These are phyloP conservation scores for Hypoxylon sp. DNA, from an alignment of 2,329 filamentous ascomycete genomes.

Conservation along the genomic window DNA sequence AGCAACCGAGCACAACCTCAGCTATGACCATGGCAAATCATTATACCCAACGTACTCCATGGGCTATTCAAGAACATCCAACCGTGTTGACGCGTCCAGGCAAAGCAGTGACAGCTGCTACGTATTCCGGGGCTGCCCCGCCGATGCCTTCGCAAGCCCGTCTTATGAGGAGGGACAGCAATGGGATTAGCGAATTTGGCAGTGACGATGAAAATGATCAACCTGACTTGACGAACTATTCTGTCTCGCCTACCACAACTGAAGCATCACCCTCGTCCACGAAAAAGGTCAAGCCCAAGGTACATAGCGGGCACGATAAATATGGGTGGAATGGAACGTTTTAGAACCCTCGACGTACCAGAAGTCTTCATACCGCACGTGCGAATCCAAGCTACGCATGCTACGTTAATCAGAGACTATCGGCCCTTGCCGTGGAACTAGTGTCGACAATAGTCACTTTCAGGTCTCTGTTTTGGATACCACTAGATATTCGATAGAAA, in stretches of 20 bases:
- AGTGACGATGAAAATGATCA: constrained; percentile 29
- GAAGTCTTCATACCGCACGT: background rate
- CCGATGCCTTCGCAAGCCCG: background rate
- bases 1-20: background rate
- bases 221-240: constrained; percentile 22
- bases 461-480: background rate
- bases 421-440: background rate
- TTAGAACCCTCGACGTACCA: background rate
- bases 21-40: background rate
- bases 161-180: constrained; percentile 43
- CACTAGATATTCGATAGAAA: background rate
- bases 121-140: background rate
- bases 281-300: constrained; percentile 2
- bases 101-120: background rate
- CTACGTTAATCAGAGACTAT: constrained; percentile 6
- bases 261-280: background rate
- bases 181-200: constrained; percentile 45
- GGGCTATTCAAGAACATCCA: constrained; percentile 26
- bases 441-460: background rate
- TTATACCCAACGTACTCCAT: background rate
- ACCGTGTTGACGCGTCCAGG: background rate
- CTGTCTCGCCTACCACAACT: constrained; percentile 35
- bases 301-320: constrained; percentile 12
- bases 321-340: constrained; percentile 20
- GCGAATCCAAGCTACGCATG: background rate